Evolutionary conservation across 2,329 filamentous ascomycete species (phyloP).

Genomic region (Thielaviopsis ethacetica): DNA sequence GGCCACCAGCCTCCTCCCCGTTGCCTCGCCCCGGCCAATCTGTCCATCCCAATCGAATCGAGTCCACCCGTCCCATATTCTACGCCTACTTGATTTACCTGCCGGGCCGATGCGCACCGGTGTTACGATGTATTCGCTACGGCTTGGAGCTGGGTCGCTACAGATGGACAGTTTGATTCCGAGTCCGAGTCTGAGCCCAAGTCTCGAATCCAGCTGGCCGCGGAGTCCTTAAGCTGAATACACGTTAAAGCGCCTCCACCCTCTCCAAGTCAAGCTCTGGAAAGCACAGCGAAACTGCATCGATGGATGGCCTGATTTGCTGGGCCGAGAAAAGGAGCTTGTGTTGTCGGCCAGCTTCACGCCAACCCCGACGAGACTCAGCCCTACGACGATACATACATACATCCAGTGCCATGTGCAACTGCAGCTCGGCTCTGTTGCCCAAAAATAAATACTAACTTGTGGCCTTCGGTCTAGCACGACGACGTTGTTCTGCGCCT

Average conservation of each 20-base stretch:
- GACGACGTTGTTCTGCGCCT: conserved; percentile 95
- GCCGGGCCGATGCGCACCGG: not conserved
- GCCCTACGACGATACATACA: not conserved
- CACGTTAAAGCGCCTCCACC: not conserved
- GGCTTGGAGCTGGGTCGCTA: not conserved
- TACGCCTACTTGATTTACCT: not conserved
- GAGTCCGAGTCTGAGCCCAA: too few species aligned
- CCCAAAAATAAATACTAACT: not conserved
- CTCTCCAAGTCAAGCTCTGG: not conserved
- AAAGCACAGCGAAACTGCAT: not conserved
- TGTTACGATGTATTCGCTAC: not conserved
- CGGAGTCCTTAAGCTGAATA: not conserved
- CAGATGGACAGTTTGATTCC: too few species aligned
- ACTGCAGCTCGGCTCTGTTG: not conserved
- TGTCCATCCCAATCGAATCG: not conserved
- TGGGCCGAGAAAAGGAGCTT: not conserved
- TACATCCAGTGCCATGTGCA: not conserved
- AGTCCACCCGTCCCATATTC: not conserved
- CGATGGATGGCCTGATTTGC: not conserved
- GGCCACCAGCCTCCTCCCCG: not conserved
- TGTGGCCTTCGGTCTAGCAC: conserved; percentile 41
- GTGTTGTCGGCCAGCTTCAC: not conserved
- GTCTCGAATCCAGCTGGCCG: not conserved
- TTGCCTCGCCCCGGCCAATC: not conserved
- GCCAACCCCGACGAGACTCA: not conserved